phyloP scores from a whole-genome alignment of 352 stramenopile species.

The Globisporangium cylindrosporum region DNA sequence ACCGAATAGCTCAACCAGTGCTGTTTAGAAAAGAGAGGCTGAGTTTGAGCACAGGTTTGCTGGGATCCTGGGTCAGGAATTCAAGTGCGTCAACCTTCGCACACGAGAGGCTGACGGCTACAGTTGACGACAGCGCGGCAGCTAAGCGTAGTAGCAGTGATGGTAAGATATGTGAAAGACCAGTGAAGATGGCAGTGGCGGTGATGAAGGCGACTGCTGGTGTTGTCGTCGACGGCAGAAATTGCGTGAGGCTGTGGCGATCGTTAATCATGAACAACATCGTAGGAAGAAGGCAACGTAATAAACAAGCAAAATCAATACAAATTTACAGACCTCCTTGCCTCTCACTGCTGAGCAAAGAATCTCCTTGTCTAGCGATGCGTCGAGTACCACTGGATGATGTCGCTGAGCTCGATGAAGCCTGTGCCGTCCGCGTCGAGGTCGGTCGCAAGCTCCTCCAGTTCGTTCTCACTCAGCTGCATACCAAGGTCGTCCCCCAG shows the following conservation, averaged over 20 bases:
- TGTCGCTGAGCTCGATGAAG: constrained; percentile 80
- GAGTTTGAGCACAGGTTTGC: not conserved
- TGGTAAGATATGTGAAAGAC: not conserved
- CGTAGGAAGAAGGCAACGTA: not conserved
- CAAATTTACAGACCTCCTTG: constrained; percentile 11
- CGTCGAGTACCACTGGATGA: constrained; percentile 76
- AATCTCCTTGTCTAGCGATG: constrained; percentile 32
- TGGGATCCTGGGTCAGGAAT: constrained; percentile 8
- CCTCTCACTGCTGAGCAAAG: not conserved
- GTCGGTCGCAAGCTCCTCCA: constrained; percentile 69
- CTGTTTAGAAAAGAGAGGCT: not conserved
- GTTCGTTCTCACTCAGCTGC: constrained; percentile 46
- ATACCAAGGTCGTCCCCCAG: constrained; percentile 63
- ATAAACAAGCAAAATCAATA: constrained; percentile 19
- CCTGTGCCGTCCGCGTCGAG: constrained; percentile 71
- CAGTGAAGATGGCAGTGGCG: not conserved
- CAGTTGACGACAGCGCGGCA: not conserved
- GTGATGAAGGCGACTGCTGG: not conserved
- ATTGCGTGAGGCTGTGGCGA: not conserved
- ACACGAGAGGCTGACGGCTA: not conserved
- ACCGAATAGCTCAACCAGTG: constrained; percentile 8
- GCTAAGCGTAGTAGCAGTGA: not conserved
- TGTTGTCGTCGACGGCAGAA: not conserved
- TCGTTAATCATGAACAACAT: not conserved
- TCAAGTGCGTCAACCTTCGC: not conserved